phyloP scores from a whole-genome alignment of 2,329 filamentous ascomycete genomes.

The Colletotrichum aenigma region DNA sequence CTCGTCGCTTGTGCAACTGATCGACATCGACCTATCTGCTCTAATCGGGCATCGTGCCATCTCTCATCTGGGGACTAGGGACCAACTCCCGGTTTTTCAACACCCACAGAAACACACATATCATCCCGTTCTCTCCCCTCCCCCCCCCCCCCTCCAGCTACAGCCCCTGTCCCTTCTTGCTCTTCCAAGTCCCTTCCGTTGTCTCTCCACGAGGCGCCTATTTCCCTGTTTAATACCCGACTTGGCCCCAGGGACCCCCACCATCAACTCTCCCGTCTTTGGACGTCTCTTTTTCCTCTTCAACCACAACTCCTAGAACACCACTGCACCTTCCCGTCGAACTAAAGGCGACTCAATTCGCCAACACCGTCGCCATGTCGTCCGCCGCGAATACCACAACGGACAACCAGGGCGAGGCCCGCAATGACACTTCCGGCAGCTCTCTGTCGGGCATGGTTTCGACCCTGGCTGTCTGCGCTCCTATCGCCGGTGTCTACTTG shows the following conservation, averaged over 20 bases:
- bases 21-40: background rate
- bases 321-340: background rate
- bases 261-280: background rate
- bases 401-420: background rate
- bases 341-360: background rate
- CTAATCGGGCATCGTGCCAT: background rate
- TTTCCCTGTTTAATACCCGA: constrained; percentile 15
- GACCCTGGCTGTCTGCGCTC: constrained; percentile 57
- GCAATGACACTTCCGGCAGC: background rate
- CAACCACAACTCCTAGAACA: background rate
- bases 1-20: constrained; percentile 2
- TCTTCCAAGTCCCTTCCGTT: background rate
- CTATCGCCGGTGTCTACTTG: constrained; percentile 47
- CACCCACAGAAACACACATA: background rate
- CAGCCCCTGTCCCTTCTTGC: background rate
- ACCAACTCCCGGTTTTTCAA: constrained; percentile 13
- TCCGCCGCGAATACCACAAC: background rate
- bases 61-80: constrained; percentile 3
- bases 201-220: background rate
- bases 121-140: background rate
- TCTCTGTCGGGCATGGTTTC: constrained; percentile 39
- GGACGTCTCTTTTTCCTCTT: background rate
- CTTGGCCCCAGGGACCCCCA: constrained; percentile 10
- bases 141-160: background rate
- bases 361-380: constrained; percentile 1